These are phyloP conservation scores for Zizania latifolia DNA, from an alignment of 176 grass and related monocot genomes.

Conservation along the genomic window DNA sequence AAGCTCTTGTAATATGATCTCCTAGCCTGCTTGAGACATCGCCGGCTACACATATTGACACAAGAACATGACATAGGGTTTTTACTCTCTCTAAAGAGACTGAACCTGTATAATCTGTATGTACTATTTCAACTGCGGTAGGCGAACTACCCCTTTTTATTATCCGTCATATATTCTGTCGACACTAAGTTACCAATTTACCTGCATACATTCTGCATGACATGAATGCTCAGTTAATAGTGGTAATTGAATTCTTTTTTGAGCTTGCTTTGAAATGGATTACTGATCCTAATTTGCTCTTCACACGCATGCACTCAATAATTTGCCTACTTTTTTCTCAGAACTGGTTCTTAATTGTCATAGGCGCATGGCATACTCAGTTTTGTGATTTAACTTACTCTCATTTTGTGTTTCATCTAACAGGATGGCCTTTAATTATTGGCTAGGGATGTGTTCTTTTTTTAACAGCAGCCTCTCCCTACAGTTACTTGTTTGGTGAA, in stretches of 20 bases:
- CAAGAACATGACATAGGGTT: too few species aligned
- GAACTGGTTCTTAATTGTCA: not conserved
- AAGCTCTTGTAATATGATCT: too few species aligned
- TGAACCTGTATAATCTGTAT: too few species aligned
- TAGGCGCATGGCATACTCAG: not conserved
- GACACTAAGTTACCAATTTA: not conserved
- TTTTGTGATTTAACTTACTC: not conserved
- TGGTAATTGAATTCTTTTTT: not conserved
- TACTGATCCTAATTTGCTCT: not conserved
- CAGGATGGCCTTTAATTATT: not conserved
- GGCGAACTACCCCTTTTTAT: too few species aligned
- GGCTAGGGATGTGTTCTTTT: not conserved
- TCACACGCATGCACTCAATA: not conserved
- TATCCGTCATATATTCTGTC: too few species aligned
- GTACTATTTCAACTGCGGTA: too few species aligned
- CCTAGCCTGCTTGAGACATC: too few species aligned
- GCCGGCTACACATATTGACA: too few species aligned
- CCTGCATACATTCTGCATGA: not conserved
- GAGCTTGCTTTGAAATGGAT: too few species aligned
- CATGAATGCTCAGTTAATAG: not conserved
- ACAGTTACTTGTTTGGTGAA: not conserved
- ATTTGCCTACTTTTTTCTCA: not conserved
- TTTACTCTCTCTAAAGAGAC: too few species aligned
- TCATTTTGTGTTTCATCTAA: not conserved
- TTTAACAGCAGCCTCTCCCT: not conserved